A percentile compares a stretch with the other conserved stretches of the same genome.
Conservation (phyloP, 768 basidiomycete species). For the Strobilomyces dryophilus region DNA sequence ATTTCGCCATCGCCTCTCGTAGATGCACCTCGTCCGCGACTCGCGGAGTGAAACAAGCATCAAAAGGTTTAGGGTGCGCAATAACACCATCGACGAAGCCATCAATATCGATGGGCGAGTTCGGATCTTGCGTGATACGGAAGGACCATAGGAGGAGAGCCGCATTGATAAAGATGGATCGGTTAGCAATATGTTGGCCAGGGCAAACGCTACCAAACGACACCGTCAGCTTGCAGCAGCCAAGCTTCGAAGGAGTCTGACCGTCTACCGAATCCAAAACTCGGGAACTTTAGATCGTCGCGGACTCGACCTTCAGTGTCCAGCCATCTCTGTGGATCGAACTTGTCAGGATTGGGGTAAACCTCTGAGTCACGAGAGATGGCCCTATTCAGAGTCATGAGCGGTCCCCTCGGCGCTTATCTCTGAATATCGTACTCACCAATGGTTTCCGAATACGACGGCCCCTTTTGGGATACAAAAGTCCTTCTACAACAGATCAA, state of each 20-base stretch:
- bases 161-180: conserved; percentile 64
- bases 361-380: conserved; percentile 53
- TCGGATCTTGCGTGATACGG: conserved; percentile 46
- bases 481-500: conserved; percentile 25
- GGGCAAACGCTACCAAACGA: conserved; percentile 51
- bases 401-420: not conserved
- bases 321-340: conserved; percentile 59
- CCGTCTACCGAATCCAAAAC: conserved; percentile 55
- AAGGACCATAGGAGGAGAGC: conserved; percentile 67
- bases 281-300: conserved; percentile 50
- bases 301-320: conserved; percentile 34
- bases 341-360: conserved; percentile 58
- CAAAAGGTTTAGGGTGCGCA: conserved; percentile 60
- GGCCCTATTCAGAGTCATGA: conserved; percentile 33
- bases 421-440: conserved; percentile 15
- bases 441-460: conserved; percentile 35
- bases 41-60: conserved; percentile 52
- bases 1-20: conserved; percentile 25
- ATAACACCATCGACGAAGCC: conserved; percentile 64
- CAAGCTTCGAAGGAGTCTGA: conserved; percentile 1
- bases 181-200: conserved; percentile 55
- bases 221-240: not conserved
- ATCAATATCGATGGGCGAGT: conserved; percentile 52
- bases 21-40: conserved; percentile 20
- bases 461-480: conserved; percentile 36